Percentiles rank a stretch among this genome's conserved stretches.
Conservation (phyloP, 2,329 filamentous ascomycete species). For the Arthroderma sp. region DNA sequence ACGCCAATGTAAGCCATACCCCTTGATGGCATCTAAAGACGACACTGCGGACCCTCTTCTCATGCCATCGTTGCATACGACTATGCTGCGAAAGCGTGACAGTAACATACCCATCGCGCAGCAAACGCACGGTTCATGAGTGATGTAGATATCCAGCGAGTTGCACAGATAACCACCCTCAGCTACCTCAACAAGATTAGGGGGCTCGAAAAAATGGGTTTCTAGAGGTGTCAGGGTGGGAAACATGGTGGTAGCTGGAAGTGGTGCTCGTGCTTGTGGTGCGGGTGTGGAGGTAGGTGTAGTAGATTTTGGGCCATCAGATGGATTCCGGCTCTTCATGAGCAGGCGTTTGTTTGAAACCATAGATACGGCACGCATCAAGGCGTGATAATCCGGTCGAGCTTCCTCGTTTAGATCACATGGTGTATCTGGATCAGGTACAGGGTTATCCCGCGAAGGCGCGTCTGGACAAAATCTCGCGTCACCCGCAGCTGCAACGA, state of each 20-base stretch:
- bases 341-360: slow-evolving; percentile 28
- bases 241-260: not conserved
- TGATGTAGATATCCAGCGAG: slow-evolving; percentile 82
- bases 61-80: slow-evolving; percentile 49
- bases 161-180: slow-evolving; percentile 85
- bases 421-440: not conserved
- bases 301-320: not conserved
- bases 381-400: slow-evolving; percentile 32
- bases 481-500: slow-evolving; percentile 34
- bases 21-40: slow-evolving; percentile 16
- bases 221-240: slow-evolving; percentile 17
- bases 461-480: slow-evolving; percentile 21
- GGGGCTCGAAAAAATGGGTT: slow-evolving; percentile 43
- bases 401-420: slow-evolving; percentile 28
- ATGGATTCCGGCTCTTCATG: not conserved
- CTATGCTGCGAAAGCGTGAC: slow-evolving; percentile 74
- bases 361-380: slow-evolving; percentile 33
- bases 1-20: slow-evolving; percentile 53
- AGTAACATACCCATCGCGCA: slow-evolving; percentile 95
- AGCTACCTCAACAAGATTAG: slow-evolving; percentile 58
- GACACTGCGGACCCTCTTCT: slow-evolving; percentile 46
- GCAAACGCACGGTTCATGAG: slow-evolving; percentile 91
- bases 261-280: not conserved
- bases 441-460: not conserved
- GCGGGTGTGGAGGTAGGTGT: not conserved